Conservation (phyloP, 768 basidiomycete species). For the Russula compacta region DNA sequence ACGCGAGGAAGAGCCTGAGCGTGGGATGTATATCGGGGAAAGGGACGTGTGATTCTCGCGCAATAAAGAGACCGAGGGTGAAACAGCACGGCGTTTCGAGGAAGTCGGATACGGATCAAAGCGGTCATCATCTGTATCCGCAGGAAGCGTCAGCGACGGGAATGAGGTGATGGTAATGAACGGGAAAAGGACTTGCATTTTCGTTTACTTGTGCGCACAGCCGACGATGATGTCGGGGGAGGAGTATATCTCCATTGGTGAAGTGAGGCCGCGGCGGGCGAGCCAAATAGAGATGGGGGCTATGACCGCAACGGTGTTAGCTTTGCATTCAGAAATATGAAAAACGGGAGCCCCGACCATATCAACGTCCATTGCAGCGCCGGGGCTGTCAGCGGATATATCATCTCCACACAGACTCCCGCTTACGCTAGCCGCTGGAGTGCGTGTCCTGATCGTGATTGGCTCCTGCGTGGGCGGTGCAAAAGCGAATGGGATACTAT, state of each 20-base stretch:
- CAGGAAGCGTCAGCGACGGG: background rate
- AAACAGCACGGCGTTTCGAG: constrained; percentile 75
- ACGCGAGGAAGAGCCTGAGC: constrained; percentile 28
- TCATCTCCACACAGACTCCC: constrained; percentile 73
- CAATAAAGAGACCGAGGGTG: constrained; percentile 63
- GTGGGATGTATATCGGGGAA: constrained; percentile 42
- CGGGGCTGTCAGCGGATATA: constrained; percentile 55
- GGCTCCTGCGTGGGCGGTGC: constrained; percentile 44
- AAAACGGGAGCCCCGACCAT: constrained; percentile 38
- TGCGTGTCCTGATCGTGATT: constrained; percentile 48
- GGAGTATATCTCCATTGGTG: constrained; percentile 77
- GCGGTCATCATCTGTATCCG: constrained; percentile 62
- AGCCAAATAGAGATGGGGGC: constrained; percentile 50
- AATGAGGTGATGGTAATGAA: background rate
- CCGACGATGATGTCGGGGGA: constrained; percentile 58
- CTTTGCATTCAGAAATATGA: constrained; percentile 14
- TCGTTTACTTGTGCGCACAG: constrained; percentile 71
- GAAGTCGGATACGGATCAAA: constrained; percentile 77
- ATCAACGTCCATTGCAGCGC: constrained; percentile 55
- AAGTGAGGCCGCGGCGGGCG: constrained; percentile 38
- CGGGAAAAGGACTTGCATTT: constrained; percentile 44
- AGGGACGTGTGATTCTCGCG: constrained; percentile 49
- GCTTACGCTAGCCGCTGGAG: constrained; percentile 53
- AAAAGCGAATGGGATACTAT: constrained; percentile 40
- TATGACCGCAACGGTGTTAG: constrained; percentile 33